phyloP scores from a whole-genome alignment of 2,329 filamentous ascomycete genomes.

The Dothideomycetidae sp. region DNA sequence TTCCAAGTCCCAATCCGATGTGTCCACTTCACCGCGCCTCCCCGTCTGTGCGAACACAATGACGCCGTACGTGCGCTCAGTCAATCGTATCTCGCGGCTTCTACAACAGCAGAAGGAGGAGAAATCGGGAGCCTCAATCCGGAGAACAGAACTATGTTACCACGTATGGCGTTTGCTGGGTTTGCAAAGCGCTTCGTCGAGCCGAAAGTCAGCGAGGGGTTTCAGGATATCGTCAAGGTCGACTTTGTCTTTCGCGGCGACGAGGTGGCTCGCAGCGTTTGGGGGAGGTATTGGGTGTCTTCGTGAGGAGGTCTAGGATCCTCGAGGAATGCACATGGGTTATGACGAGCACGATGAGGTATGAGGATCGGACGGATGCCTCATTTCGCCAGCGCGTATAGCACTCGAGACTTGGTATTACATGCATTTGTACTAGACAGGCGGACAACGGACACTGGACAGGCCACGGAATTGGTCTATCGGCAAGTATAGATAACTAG shows the following conservation, averaged over 20 bases:
- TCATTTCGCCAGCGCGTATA: too few species aligned
- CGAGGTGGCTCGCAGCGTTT: conserved; percentile 53
- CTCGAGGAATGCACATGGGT: too few species aligned
- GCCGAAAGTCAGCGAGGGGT: conserved; percentile 63
- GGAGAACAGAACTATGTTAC: conserved; percentile 59
- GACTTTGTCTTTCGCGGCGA: conserved; percentile 64
- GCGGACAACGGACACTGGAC: too few species aligned
- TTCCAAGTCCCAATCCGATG: conserved; percentile 65
- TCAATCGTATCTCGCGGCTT: not conserved
- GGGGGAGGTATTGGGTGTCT: conserved; percentile 61
- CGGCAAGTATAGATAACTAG: too few species aligned
- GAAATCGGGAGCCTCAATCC: conserved; percentile 76
- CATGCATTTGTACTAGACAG: too few species aligned
- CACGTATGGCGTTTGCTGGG: conserved; percentile 63
- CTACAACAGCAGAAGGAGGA: too few species aligned
- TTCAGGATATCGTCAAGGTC: conserved; percentile 61
- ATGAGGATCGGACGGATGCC: too few species aligned
- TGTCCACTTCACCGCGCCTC: conserved; percentile 63
- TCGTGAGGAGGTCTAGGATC: too few species aligned
- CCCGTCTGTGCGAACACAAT: conserved; percentile 68
- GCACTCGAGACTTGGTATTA: too few species aligned
- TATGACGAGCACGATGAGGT: too few species aligned
- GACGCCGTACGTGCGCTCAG: conserved; percentile 60
- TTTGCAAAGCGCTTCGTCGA: conserved; percentile 61
- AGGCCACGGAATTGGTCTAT: too few species aligned